Evolutionary conservation across 345 rosid species (phyloP).

Genomic region (Gossypium herbaceum): DNA sequence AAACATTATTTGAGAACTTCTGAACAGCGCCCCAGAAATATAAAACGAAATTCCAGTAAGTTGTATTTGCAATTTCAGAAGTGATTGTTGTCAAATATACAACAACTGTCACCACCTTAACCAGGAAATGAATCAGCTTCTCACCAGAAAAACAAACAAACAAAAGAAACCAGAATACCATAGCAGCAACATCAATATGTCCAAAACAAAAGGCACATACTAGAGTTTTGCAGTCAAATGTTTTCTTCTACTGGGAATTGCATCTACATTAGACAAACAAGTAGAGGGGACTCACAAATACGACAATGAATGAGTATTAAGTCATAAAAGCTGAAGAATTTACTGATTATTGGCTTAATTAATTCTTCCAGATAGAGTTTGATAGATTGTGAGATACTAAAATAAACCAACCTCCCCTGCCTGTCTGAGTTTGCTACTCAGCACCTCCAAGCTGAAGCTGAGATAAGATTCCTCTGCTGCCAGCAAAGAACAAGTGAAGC

Average conservation of each 20-base stretch:
- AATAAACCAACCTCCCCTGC: conserved; percentile 23
- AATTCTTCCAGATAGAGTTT: conserved; percentile 14
- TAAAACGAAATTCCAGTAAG: conserved; percentile 14
- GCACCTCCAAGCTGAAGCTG: conserved; percentile 59
- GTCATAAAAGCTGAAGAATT: conserved; percentile 21
- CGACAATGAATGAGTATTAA: conserved; percentile 25
- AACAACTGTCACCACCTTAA: conserved; percentile 23
- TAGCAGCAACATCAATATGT: conserved; percentile 22
- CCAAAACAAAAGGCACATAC: conserved; percentile 18
- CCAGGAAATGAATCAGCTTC: conserved; percentile 15
- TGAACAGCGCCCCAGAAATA: neutral
- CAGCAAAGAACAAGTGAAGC: conserved; percentile 48
- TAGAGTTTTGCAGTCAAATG: conserved; percentile 25
- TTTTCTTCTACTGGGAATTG: conserved; percentile 21
- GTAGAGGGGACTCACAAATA: conserved; percentile 30
- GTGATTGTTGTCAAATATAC: conserved; percentile 22
- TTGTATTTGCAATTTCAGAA: conserved; percentile 12
- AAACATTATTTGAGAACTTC: neutral
- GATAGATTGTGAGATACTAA: conserved; percentile 25
- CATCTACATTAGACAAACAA: conserved; percentile 23
- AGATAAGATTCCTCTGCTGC: conserved; percentile 46
- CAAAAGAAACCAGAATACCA: conserved; percentile 22
- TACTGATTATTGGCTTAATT: conserved; percentile 29
- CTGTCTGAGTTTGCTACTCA: conserved; percentile 20
- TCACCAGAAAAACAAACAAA: conserved; percentile 1